These are phyloP conservation scores for Lipomyces kockii DNA, from an alignment of 805 yeast genomes.

Conservation along the genomic window DNA sequence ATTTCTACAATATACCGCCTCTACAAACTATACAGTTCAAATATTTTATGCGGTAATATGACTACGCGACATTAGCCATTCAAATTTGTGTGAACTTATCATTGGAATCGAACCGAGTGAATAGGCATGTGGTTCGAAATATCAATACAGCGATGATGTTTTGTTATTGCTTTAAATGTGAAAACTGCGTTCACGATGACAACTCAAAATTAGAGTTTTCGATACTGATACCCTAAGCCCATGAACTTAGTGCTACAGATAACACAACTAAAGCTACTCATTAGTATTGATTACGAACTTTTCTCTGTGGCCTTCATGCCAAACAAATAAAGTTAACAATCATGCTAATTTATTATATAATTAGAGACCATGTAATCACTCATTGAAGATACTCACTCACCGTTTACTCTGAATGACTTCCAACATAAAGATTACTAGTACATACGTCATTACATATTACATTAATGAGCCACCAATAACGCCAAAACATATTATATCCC, in stretches of 20 bases:
- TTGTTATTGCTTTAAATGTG: not conserved
- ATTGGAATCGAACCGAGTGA: not conserved
- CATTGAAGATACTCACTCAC: not conserved
- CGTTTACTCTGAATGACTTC: not conserved
- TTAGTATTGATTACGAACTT: too few relatives aligned
- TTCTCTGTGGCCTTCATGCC: not conserved
- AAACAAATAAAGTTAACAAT: not conserved
- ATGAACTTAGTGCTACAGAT: not conserved
- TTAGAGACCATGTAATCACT: not conserved
- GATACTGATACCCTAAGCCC: not conserved
- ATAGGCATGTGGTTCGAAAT: not conserved
- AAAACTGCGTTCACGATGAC: not conserved
- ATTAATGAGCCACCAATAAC: not conserved
- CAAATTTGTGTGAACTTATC: not conserved
- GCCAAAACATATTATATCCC: not conserved
- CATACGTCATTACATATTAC: not conserved
- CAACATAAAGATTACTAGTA: not conserved
- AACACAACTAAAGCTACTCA: too few relatives aligned
- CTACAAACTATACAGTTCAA: too few relatives aligned
- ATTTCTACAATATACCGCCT: too few relatives aligned
- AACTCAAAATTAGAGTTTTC: not conserved
- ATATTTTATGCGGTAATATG: not conserved
- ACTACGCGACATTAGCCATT: not conserved
- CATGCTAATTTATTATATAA: not conserved
- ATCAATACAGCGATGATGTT: too few relatives aligned